phyloP scores from a whole-genome alignment of 768 basidiomycete species.

The Collybia mongolica region DNA sequence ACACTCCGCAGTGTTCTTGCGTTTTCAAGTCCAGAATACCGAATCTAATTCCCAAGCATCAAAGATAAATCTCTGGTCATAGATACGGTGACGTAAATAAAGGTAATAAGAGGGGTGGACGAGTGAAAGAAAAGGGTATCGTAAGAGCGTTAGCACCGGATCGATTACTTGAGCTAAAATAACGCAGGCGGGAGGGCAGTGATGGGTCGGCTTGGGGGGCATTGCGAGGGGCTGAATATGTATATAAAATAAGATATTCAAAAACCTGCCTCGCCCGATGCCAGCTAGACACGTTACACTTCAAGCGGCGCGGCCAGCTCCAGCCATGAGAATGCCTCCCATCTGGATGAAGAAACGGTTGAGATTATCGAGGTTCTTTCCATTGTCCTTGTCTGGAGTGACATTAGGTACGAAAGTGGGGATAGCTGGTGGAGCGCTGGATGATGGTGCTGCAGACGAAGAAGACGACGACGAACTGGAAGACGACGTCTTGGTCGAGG shows the following conservation, averaged over 20 bases:
- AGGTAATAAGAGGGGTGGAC: background rate
- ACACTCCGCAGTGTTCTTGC: too few relatives aligned
- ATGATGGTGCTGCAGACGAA: background rate
- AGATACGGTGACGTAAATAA: background rate
- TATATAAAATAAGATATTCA: background rate
- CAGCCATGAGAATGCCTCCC: constrained; percentile 1
- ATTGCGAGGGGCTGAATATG: background rate
- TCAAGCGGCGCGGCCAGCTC: background rate
- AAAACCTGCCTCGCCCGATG: background rate
- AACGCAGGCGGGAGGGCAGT: background rate
- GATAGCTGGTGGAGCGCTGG: background rate
- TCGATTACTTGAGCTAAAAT: constrained; percentile 3
- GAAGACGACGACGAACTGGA: constrained; percentile 8
- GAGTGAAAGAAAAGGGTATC: constrained; percentile 9
- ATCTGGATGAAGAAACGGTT: background rate
- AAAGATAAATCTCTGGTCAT: too few relatives aligned
- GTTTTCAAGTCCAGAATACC: too few relatives aligned
- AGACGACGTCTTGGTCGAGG: constrained; percentile 6
- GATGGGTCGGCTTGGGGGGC: background rate
- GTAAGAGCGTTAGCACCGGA: constrained; percentile 3
- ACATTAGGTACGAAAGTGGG: background rate
- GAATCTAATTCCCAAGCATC: too few relatives aligned
- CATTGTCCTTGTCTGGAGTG: background rate
- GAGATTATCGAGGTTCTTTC: background rate
- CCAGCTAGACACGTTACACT: background rate